Conservation (phyloP, 2,329 filamentous ascomycete genomes). For the Phoma sp. region DNA sequence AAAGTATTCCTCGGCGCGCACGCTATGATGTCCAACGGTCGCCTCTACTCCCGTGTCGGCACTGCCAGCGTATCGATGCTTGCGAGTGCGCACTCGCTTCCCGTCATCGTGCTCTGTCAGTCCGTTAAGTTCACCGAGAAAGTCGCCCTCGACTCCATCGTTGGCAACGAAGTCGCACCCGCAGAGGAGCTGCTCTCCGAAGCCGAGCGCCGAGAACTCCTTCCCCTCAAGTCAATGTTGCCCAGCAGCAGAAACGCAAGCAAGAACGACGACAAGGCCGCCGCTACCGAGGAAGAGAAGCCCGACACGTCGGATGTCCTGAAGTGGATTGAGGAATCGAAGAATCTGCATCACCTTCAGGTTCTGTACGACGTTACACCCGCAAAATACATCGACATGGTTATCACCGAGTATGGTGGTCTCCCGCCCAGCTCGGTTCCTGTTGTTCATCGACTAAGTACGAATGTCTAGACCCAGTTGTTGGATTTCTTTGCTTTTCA, state of each 20-base stretch:
- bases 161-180: constrained; percentile 90
- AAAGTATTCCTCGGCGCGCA: constrained; percentile 84
- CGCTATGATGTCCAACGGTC: constrained; percentile 93
- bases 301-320: constrained; percentile 41
- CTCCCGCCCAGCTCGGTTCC: constrained; percentile 87
- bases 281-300: constrained; percentile 24
- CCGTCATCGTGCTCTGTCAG: constrained; percentile 90
- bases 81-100: constrained; percentile 76
- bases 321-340: constrained; percentile 47
- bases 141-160: constrained; percentile 89
- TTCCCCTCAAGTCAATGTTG: constrained; percentile 40
- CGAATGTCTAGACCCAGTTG: constrained; percentile 39
- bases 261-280: constrained; percentile 34
- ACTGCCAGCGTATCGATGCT: constrained; percentile 87
- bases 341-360: constrained; percentile 67
- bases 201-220: constrained; percentile 39
- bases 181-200: constrained; percentile 67
- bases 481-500: constrained; percentile 20
- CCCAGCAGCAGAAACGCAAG: constrained; percentile 22
- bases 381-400: constrained; percentile 83
- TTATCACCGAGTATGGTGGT: constrained; percentile 90
- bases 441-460: constrained; percentile 68
- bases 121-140: constrained; percentile 94
- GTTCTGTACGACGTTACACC: constrained; percentile 93
- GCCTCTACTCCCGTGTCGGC: constrained; percentile 85